Percentiles rank a stretch among this genome's conserved stretches.
These are phyloP conservation scores for Torulaspora quercuum DNA, from an alignment of 805 yeast species.

Conservation along the genomic window DNA sequence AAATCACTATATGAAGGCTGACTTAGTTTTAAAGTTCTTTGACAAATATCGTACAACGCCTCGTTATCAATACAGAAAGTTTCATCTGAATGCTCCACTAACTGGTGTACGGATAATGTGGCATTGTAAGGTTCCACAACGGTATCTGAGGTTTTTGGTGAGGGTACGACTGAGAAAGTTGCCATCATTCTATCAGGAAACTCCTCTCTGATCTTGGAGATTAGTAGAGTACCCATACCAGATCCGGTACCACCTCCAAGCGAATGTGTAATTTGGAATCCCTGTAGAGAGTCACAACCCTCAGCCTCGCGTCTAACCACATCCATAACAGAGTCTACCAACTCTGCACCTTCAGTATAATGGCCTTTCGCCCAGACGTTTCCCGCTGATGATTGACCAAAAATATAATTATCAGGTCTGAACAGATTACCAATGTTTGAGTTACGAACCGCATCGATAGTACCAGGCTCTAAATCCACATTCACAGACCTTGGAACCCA, in stretches of 20 bases:
- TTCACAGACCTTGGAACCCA: conserved; percentile 92
- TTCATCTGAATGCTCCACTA: conserved; percentile 87
- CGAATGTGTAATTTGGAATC: conserved; percentile 85
- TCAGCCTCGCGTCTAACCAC: conserved; percentile 92
- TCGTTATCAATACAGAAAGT: conserved; percentile 95
- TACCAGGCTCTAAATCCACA: conserved; percentile 92
- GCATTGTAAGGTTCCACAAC: conserved; percentile 96
- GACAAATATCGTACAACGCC: conserved; percentile 87
- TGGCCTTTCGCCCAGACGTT: conserved; percentile 97
- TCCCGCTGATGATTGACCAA: conserved; percentile 90
- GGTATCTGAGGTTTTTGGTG: conserved; percentile 87
- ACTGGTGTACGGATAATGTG: conserved; percentile 83
- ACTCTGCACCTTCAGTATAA: conserved; percentile 94
- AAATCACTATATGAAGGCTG: conserved; percentile 78
- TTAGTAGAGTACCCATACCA: conserved; percentile 89
- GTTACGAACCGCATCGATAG: conserved; percentile 78
- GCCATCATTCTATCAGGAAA: conserved; percentile 96
- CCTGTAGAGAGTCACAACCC: conserved; percentile 88
- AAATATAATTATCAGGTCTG: conserved; percentile 88
- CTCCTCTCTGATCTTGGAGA: conserved; percentile 85
- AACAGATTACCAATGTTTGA: conserved; percentile 81
- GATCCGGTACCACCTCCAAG: conserved; percentile 95
- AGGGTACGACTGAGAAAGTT: conserved; percentile 88
- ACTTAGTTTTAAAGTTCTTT: conserved; percentile 73
- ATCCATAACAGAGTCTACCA: conserved; percentile 85